These are phyloP conservation scores for Sordariomycetes sp. DNA, from an alignment of 2,329 filamentous ascomycete species.

Conservation along the genomic window DNA sequence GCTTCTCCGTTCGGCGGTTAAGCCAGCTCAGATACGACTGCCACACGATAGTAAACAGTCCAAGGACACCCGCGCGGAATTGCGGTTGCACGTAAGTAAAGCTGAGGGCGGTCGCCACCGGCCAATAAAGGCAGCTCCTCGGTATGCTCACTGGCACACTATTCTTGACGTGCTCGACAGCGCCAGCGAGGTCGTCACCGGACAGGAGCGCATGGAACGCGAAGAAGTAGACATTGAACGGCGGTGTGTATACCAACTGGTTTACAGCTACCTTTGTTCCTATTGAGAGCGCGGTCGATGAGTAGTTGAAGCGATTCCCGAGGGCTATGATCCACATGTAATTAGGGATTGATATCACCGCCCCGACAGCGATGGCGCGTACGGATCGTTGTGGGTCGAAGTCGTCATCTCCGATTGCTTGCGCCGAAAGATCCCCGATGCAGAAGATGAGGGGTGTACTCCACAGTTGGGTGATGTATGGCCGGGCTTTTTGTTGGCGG, in stretches of 20 bases:
- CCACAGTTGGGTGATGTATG: constrained; percentile 67
- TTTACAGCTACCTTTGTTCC: constrained; percentile 67
- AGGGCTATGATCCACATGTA: constrained; percentile 82
- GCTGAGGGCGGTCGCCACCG: constrained; percentile 70
- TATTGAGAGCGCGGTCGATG: constrained; percentile 57
- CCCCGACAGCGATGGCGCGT: constrained; percentile 61
- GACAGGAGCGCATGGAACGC: constrained; percentile 62
- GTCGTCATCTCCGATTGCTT: constrained; percentile 46
- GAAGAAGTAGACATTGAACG: constrained; percentile 79
- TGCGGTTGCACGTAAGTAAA: constrained; percentile 74
- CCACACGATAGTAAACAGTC: constrained; percentile 74
- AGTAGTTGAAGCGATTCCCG: constrained; percentile 70
- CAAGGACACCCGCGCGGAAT: constrained; percentile 69
- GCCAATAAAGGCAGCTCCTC: constrained; percentile 83
- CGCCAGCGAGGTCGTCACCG: constrained; percentile 50
- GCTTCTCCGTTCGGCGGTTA: constrained; percentile 57
- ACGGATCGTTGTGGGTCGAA: constrained; percentile 60
- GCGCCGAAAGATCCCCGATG: constrained; percentile 64
- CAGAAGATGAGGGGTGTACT: constrained; percentile 70
- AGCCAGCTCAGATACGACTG: constrained; percentile 80
- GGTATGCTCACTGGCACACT: constrained; percentile 65
- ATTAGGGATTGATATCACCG: constrained; percentile 50
- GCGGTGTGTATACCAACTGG: constrained; percentile 67
- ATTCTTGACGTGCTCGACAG: constrained; percentile 55
- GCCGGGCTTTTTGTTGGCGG: constrained; percentile 55